Evolutionary conservation across 441 rosid species (phyloP), one percentile per base, ranked within the genome.

Genomic region (Jatropha multifida): DNA sequence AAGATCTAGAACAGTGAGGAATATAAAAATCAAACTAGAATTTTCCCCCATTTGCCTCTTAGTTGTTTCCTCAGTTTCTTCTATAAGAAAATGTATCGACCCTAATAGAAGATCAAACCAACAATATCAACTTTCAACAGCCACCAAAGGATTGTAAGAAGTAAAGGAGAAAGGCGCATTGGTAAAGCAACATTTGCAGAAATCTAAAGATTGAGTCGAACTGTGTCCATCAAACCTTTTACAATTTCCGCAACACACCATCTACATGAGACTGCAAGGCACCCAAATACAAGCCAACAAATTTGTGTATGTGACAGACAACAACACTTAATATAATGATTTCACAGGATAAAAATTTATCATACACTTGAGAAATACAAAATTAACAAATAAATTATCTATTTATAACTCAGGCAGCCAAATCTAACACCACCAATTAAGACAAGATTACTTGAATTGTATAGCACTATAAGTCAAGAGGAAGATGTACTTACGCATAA

Each of bases 401-500:
- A 41, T 23, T 51, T 58, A 48, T 49, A 67, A 72, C 54, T 32
- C 54, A 68, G 59, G 61, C 42, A 59, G 70, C 5, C 44, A 75
- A 40, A 40, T 61, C 61, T 27, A 71, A 55, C 42, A 23, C 49
- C 54, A 76, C 44, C 40, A 54, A 46, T 32, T 17, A 61, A 56
- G 55, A 72, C 56, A 76, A 42, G 40, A 11, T 46, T 65, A 60
- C 52, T 63, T 54, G 9, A 68, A 51, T 42, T 37, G 32, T 37
- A 74, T 51, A 51, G 41, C 70, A 64, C 26, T 52, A 44, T 44
- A 44, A 32, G 59, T 65, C 75, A 10, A 79, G 73, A 71, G 63
- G 58, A 72, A 62, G 38, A 55, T 52, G 59, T 63, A 74, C 92
- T 88, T 90, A 95, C 97, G 93, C 94, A 76, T 92, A 81, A 80